Evolutionary conservation across 768 basidiomycete species (phyloP).

Genomic region (Tulasnella sp.): DNA sequence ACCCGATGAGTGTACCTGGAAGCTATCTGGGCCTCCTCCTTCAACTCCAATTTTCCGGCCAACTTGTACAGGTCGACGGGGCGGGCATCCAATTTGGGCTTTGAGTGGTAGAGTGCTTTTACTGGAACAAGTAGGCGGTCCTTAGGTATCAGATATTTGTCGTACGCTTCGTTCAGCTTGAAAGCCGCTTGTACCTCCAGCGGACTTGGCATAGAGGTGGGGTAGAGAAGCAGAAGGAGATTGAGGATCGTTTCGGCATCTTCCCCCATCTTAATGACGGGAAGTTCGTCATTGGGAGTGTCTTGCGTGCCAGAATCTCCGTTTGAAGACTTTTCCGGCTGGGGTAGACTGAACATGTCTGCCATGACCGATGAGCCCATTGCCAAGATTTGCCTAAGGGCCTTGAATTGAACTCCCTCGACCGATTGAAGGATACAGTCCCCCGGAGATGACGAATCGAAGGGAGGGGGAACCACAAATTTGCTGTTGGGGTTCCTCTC

Average conservation of each 20-base stretch:
- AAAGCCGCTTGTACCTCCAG: background rate
- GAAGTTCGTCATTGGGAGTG: too few relatives aligned
- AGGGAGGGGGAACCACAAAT: background rate
- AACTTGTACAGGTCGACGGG: background rate
- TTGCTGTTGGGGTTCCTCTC: too few relatives aligned
- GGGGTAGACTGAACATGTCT: constrained; percentile 1
- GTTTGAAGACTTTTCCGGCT: too few relatives aligned
- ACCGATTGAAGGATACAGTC: background rate
- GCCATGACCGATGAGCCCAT: background rate
- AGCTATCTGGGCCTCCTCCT: background rate
- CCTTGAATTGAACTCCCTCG: background rate
- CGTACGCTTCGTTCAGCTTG: background rate
- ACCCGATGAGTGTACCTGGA: background rate
- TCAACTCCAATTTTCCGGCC: background rate
- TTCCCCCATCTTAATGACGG: background rate
- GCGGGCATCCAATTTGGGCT: background rate
- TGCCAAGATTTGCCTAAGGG: background rate
- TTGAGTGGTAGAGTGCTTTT: background rate
- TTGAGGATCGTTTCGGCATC: background rate
- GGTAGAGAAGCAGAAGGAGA: background rate
- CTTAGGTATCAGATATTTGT: background rate
- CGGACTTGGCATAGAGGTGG: background rate
- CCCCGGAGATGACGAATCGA: background rate
- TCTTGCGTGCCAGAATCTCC: too few relatives aligned
- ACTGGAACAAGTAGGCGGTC: background rate